Percentiles rank a stretch among this genome's conserved stretches.
Conservation (phyloP, 192 early-diverging fungal species). For the Coemansia umbellata region DNA sequence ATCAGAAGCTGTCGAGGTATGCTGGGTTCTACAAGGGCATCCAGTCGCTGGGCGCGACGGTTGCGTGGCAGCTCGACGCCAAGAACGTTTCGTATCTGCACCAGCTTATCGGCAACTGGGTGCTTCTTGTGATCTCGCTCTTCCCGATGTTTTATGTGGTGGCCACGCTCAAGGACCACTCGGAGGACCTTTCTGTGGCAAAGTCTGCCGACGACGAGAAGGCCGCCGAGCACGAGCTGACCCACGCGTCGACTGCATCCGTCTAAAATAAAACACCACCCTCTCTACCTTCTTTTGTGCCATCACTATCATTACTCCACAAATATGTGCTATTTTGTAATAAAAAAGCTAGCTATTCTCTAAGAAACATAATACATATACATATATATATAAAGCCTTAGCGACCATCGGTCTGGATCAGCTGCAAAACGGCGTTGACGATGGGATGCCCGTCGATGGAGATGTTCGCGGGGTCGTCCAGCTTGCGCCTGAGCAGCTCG, state of each 20-base stretch:
- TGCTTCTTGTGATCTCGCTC: conserved; percentile 51
- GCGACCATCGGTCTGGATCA: conserved; percentile 30
- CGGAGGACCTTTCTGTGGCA: conserved; percentile 8
- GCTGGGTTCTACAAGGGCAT: conserved; percentile 86
- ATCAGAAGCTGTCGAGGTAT: conserved; percentile 59
- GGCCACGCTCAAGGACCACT: conserved; percentile 48
- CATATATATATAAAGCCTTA: neutral
- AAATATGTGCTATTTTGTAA: too few relatives aligned
- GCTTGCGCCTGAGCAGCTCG: conserved; percentile 63
- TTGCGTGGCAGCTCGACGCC: conserved; percentile 68
- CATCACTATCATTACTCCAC: too few relatives aligned
- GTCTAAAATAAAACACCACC: too few relatives aligned
- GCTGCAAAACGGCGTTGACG: conserved; percentile 16
- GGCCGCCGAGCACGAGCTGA: too few relatives aligned
- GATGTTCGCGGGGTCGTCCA: conserved; percentile 61
- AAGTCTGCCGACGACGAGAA: neutral
- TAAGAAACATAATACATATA: too few relatives aligned
- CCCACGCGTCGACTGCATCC: too few relatives aligned
- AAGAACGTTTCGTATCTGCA: conserved; percentile 45
- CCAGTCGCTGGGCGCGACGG: conserved; percentile 67
- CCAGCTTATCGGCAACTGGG: conserved; percentile 57
- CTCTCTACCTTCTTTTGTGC: too few relatives aligned
- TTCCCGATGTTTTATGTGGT: conserved; percentile 52
- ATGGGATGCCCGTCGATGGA: conserved; percentile 35
- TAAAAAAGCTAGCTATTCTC: too few relatives aligned